Percentiles rank a stretch among this genome's conserved stretches.
Conservation (phyloP, 257 asterid genomes). For the Ocimum tenuiflorum region DNA sequence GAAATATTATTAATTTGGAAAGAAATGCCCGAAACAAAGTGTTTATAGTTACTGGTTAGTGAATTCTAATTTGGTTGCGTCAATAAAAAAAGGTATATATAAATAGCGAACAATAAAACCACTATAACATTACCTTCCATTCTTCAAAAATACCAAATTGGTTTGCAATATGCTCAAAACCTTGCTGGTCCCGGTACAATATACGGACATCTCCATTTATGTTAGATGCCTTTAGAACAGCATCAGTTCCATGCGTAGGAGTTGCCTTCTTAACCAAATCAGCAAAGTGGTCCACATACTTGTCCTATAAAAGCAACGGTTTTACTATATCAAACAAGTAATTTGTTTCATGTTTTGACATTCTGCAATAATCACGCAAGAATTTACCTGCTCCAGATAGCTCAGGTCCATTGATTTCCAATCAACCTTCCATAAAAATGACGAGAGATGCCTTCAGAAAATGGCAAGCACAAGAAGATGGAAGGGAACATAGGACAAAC, state of each 20-base stretch:
- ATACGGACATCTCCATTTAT: constrained; percentile 78
- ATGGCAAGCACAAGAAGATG: constrained; percentile 16
- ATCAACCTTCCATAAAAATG: constrained; percentile 53
- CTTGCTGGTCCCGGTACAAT: constrained; percentile 55
- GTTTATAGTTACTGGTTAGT: background rate
- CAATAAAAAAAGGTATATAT: too few species aligned
- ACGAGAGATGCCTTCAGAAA: constrained; percentile 17
- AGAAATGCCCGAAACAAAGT: background rate
- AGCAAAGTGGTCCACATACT: constrained; percentile 63
- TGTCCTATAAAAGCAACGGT: constrained; percentile 45
- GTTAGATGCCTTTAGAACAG: constrained; percentile 52
- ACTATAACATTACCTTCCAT: constrained; percentile 68
- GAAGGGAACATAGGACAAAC: background rate
- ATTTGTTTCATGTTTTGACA: background rate
- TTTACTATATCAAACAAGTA: constrained; percentile 1
- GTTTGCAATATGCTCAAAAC: constrained; percentile 62
- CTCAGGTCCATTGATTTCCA: constrained; percentile 92
- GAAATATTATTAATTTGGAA: background rate
- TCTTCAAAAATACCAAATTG: constrained; percentile 96
- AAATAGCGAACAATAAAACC: background rate
- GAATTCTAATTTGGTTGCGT: background rate
- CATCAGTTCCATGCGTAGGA: constrained; percentile 58
- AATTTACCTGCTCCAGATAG: constrained; percentile 82
- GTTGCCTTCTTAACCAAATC: constrained; percentile 62
- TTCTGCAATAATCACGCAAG: constrained; percentile 8